These are phyloP conservation scores for Cyberlindnera japonica DNA, from an alignment of 805 yeast species.

Conservation along the genomic window DNA sequence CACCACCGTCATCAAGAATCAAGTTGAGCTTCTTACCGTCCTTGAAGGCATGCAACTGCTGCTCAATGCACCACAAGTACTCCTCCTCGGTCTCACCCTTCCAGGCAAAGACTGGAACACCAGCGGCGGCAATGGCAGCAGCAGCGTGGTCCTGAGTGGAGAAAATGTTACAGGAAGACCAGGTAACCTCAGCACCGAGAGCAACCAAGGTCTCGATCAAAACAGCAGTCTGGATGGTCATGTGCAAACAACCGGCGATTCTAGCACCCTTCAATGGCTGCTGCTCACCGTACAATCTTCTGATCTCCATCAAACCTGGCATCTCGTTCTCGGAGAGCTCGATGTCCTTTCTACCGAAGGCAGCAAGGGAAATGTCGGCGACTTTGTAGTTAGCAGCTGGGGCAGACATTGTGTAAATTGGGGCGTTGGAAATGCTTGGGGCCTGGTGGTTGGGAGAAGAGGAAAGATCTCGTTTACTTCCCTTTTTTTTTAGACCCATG, in stretches of 20 bases:
- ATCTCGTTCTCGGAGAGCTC: conserved; percentile 98
- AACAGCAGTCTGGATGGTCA: conserved; percentile 99
- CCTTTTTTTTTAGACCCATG: conserved; percentile 2
- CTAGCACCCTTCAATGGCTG: conserved; percentile 99
- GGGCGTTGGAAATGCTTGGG: neutral
- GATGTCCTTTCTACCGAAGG: conserved; percentile 99
- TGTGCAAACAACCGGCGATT: conserved; percentile 98
- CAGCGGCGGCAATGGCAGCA: conserved; percentile 99
- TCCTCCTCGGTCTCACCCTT: conserved; percentile 99
- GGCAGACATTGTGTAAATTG: conserved; percentile 49
- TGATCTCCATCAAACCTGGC: conserved; percentile 99
- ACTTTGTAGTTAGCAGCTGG: conserved; percentile 82
- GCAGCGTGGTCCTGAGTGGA: conserved; percentile 99
- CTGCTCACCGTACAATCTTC: conserved; percentile 82
- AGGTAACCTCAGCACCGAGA: conserved; percentile 98
- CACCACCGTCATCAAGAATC: conserved; percentile 99
- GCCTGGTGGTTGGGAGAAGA: conserved; percentile 2
- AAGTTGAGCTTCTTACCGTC: conserved; percentile 92
- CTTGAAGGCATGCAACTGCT: conserved; percentile 97
- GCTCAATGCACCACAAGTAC: conserved; percentile 98
- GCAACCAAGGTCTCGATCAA: conserved; percentile 96
- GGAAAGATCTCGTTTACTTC: conserved; percentile 4
- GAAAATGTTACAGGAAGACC: conserved; percentile 99
- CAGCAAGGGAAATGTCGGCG: conserved; percentile 97
- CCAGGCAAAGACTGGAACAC: conserved; percentile 99